Base-by-base conservation (phyloP, 23 red algal species). In the Gracilariopsis chorda region DNA sequence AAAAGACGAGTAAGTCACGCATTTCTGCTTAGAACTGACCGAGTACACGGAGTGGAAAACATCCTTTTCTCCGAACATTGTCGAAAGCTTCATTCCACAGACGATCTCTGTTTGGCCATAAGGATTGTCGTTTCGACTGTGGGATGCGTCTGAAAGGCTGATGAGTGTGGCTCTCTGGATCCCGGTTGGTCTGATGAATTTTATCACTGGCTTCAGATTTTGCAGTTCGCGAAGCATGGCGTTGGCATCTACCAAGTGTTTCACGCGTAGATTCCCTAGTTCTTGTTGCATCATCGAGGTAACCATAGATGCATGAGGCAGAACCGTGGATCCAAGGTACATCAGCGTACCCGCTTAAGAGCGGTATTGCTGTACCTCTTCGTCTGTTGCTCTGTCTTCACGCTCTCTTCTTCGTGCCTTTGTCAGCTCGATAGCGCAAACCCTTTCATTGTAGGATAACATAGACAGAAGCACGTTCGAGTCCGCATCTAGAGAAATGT, bases 241-340 rank as follows among this genome's bases (percentile, higher is more conserved):
- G 48, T 86, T 86, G 17, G 81, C 81, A 5, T 86, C 81, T 47
- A 86, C 57, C 1, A 86, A 13, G 44, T 86, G 40, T 8, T 39
- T 36, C 20, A 68, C 81, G 10, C 24, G 21, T 23, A 86, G 58
- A 24, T 52, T 48, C 33, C 14, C 27, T 21, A 86, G 21, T 34
- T 42, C 29, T 59, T 86, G 81, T 37, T 86, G 55, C 60, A 86
- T 67, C 9, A 16, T 13, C 3, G 81, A 86, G 12, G 60, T 36
- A 17, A 69, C 14, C 3, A 46, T 11, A 6, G 61, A 86, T 2
- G 81, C 28, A 30, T 86, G 81, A 1, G 41, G 81, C 2, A 86
- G 56, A 2, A 69, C 81, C 12, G 23, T 60, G 37, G 32, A 48
- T 49, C 81, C 81, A n/a, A 71, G 44, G 57, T 86, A 86, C 37